These are phyloP conservation scores for Cichorium intybus DNA, from an alignment of 140 eudicot species.

Conservation along the genomic window DNA sequence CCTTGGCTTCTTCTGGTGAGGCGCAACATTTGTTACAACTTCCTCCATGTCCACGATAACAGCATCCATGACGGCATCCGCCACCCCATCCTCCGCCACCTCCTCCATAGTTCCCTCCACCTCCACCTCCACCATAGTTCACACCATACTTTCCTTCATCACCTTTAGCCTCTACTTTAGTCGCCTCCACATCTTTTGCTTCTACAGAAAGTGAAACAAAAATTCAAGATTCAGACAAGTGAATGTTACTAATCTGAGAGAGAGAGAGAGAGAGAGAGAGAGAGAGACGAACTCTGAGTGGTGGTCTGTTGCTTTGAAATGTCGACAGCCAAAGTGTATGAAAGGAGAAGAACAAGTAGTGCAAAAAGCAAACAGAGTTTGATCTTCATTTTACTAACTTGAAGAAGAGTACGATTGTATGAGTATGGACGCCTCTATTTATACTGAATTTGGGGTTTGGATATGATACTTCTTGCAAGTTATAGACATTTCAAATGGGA, in stretches of 20 bases:
- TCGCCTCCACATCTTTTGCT: neutral
- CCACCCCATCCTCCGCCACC: conserved; percentile 6
- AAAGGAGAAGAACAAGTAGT: conserved; percentile 26
- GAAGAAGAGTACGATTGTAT: neutral
- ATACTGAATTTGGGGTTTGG: conserved; percentile 4
- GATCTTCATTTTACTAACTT: conserved; percentile 30
- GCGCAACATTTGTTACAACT: conserved; percentile 11
- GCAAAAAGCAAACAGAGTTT: conserved; percentile 24
- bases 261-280: too few relatives aligned
- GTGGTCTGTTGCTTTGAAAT: conserved; percentile 15
- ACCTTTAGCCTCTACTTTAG: neutral
- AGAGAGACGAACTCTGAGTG: conserved; percentile 2
- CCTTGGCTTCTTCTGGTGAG: conserved; percentile 19
- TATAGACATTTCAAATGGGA: neutral
- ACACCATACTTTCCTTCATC: neutral
- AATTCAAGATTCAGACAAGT: too few relatives aligned
- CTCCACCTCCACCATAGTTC: conserved; percentile 4
- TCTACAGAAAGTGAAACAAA: neutral
- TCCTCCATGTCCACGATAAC: conserved; percentile 4
- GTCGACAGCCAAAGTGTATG: conserved; percentile 24
- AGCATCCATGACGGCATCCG: conserved; percentile 21
- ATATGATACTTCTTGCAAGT: neutral
- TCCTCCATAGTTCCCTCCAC: neutral
- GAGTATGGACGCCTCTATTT: conserved; percentile 19
- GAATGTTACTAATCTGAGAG: neutral